Base-by-base conservation (phyloP, 306 rosid genomes). In the Canavalia gladiata region DNA sequence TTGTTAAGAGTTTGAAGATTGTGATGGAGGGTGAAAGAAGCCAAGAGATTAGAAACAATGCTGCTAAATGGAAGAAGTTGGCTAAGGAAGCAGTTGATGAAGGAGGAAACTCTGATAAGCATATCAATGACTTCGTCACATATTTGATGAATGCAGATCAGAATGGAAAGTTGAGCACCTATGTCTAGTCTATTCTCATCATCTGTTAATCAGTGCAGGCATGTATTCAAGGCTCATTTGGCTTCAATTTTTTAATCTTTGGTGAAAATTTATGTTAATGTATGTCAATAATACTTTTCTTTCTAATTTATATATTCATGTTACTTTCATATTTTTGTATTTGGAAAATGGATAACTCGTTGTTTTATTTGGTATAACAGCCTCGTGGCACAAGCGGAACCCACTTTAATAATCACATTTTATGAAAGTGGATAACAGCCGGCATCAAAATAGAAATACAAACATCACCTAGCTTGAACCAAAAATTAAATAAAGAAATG, bases 1-100 rank as follows among this genome's bases (percentile, higher is more conserved):
- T 90, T 81, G 65, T 88, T 0, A 55, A 51, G 12, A 69, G 91
- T 75, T 77, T 88, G 86, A 84, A 87, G 82, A 55, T 68, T 5
- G 94, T 90, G 0, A 87, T 87, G 91, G 88, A 86, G 39, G 88
- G 92, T 29, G 50, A 86, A 71, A 88, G 77, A 67, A 84, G 88
- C 60, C 57, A 76, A 35, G 79, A 84, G 73, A 84, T 88, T 0
- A 79, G 68, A 80, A 80, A 46, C 52, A 91, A 88, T 72, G 87
- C 88, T 1, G 47, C 8, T 4, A 77, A 68, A 39, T 88, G 91
- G 93, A 83, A 42, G 86, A 84, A 81, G 58, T 81, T 79, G 81
- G 90, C 90, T 2, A 85, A 84, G 81, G 79, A 86, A 8, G 87
- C 89, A 18, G 68, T 91, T 11, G 52, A 47, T 8, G 90, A 89